A percentile compares a stretch with the other conserved stretches of the same genome.
phyloP scores from a whole-genome alignment of 2,329 filamentous ascomycete species.

The Pseudogymnoascus sp. region DNA sequence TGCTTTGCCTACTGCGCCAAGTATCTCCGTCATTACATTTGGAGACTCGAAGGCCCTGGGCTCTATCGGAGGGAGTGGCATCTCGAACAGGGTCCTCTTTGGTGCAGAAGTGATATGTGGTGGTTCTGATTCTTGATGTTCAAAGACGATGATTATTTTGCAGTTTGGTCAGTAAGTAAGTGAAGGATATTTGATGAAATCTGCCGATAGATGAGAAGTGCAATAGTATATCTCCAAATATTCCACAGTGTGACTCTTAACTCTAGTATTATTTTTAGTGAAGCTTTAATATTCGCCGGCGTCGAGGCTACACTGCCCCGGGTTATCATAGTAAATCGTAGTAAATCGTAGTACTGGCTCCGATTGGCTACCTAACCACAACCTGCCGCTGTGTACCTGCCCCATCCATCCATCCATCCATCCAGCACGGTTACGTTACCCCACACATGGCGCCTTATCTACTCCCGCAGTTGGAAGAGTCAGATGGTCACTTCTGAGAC shows the following conservation, averaged over 20 bases:
- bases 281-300: not conserved
- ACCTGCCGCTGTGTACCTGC: not conserved
- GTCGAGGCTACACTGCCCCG: not conserved
- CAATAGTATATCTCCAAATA: not conserved
- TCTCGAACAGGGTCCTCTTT: not conserved
- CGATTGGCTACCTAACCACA: not conserved
- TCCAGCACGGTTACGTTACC: constrained; percentile 4
- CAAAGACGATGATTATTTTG: not conserved
- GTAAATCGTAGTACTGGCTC: not conserved
- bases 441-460: not conserved
- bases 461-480: not conserved
- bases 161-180: not conserved
- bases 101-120: not conserved
- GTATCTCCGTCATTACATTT: not conserved
- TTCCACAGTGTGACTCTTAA: not conserved
- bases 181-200: not conserved
- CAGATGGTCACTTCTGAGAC: not conserved
- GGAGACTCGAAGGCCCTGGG: not conserved
- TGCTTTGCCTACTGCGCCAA: not conserved
- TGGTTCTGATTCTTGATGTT: not conserved
- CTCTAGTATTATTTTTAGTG: not conserved
- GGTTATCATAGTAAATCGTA: not conserved
- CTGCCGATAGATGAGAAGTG: not conserved
- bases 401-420: not conserved
- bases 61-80: not conserved